phyloP scores from a whole-genome alignment of 2,329 filamentous ascomycete species.

The Epichloe glyceriae region DNA sequence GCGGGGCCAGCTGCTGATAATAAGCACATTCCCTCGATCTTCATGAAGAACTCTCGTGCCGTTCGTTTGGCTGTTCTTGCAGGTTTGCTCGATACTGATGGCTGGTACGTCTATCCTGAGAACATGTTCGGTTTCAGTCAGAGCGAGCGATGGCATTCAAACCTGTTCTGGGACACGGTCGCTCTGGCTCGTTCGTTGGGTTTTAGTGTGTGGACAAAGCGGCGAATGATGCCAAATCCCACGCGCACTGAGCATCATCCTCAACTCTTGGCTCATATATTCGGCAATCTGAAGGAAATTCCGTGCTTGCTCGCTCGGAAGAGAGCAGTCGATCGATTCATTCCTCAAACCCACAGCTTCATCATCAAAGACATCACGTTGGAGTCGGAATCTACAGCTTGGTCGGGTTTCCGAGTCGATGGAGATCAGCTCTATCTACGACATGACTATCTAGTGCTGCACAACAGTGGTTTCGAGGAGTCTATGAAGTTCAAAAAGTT shows the following conservation, averaged over 20 bases:
- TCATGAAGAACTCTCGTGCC: not conserved
- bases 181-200: not conserved
- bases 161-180: not conserved
- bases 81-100: not conserved
- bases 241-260: not conserved
- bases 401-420: slow-evolving; percentile 39
- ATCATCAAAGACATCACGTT: slow-evolving; percentile 27
- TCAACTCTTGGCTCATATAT: not conserved
- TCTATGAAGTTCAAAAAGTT: slow-evolving; percentile 98
- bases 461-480: slow-evolving; percentile 37
- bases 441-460: slow-evolving; percentile 14
- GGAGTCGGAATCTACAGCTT: slow-evolving; percentile 28
- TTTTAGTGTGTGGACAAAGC: not conserved
- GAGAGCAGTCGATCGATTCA: slow-evolving; percentile 4
- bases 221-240: not conserved
- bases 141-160: not conserved
- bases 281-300: not conserved
- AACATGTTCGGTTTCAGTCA: not conserved
- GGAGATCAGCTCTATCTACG: slow-evolving; percentile 36
- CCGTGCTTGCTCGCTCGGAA: not conserved
- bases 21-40: not conserved
- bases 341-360: slow-evolving; percentile 22
- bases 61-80: not conserved
- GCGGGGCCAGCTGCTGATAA: not conserved
- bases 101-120: not conserved